Conservation (phyloP, 441 rosid genomes). For the Syzygium malaccense region DNA sequence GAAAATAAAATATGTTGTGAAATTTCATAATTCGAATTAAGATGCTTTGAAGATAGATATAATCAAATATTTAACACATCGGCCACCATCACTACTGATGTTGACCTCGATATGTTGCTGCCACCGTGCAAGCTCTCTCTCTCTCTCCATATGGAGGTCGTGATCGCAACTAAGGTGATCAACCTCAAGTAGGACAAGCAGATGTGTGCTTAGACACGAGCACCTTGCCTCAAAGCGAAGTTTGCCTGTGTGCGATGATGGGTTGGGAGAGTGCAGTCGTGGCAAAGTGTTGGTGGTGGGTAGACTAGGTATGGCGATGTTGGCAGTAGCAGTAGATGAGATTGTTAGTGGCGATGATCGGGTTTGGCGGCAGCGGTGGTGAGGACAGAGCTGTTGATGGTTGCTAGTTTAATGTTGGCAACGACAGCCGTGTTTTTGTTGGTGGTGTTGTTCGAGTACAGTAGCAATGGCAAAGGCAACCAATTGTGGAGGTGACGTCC, state of each 20-base stretch:
- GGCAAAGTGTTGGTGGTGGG: fast-evolving
- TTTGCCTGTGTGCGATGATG: neutral
- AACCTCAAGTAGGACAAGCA: too few relatives aligned
- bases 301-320: fast-evolving
- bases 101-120: fast-evolving
- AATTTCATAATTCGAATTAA: neutral
- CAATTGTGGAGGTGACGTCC: fast-evolving
- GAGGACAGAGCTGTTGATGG: neutral
- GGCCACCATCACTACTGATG: fast-evolving
- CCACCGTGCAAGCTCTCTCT: fast-evolving
- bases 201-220: too few relatives aligned
- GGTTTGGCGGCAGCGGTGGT: neutral
- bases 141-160: neutral
- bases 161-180: fast-evolving
- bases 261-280: neutral
- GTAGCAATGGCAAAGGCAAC: fast-evolving
- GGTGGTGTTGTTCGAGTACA: fast-evolving
- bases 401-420: neutral
- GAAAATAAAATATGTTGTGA: fast-evolving
- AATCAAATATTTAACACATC: neutral
- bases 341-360: fast-evolving
- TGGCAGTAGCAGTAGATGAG: fast-evolving
- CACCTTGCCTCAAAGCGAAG: fast-evolving
- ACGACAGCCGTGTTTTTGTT: fast-evolving
- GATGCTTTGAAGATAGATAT: neutral